Base-by-base conservation (phyloP, 2,329 filamentous ascomycete species). In the Plectosphaerella sp. region DNA sequence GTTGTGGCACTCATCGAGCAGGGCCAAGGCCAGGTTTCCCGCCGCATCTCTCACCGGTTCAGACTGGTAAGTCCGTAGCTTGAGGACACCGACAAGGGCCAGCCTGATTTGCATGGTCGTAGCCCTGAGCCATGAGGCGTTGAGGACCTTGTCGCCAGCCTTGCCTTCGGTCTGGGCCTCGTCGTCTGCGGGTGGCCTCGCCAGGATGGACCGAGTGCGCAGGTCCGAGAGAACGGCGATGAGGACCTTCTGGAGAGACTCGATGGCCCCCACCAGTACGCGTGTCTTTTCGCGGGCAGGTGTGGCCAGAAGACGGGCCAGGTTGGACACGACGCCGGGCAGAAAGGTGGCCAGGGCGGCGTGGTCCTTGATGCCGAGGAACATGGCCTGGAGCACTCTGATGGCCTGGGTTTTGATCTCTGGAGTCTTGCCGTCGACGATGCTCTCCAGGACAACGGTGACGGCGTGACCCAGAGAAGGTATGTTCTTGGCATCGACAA, bases 271-370 rank as follows among this genome's bases (percentile, higher is more conserved):
- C 22, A 85, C 72, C 7, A 97, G 72, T 0, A 95, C 79, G 41
- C 78, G 67, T 1, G 66, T 68, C 59, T 79, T 83, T 45, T 75
- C 71, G 11, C 79, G 77, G 41, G 80, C 82, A 1, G 86, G 88
- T 1, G 84, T 83, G 5, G 88, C 86, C 48, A 96, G 71, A 1
- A 91, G 73, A 61, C 87, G 92, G 2, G 88, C 86, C 22, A 99
- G 72, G 1, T 85, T 83, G 3, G 94, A 97, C 0, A 96, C 82
- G 0, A 90, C 90, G 10, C 92, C 91, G 0, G 95, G 94, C 42
- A 97, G 76, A 62, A 99, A 94, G 55, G 83, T 92, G 10, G 91
- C 89, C 52, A 96, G 74, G 3, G 89, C 83, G n/a, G 88, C 80
- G 46, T 80, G 80, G 61, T 94, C 87, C 49, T 79, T 83, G 43